These are phyloP conservation scores for Cicer chorassanicum DNA, from an alignment of 306 rosid species.

Conservation along the genomic window DNA sequence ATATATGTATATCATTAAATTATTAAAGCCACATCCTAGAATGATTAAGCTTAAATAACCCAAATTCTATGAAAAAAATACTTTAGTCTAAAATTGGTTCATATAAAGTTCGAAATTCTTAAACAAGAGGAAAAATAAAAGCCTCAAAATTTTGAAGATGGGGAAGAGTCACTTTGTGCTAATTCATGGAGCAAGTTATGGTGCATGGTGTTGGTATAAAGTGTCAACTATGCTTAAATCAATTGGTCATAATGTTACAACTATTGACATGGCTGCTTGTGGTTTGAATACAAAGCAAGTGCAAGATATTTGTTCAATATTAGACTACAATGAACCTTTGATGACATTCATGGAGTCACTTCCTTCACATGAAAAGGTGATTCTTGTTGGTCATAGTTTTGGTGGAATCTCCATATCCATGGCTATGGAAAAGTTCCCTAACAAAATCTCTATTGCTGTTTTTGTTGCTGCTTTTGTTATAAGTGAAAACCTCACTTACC, in stretches of 20 bases:
- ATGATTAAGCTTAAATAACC: no score
- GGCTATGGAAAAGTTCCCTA: conserved; percentile 62
- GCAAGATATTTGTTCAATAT: conserved; percentile 46
- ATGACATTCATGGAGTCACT: conserved; percentile 49
- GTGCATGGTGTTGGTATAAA: conserved; percentile 72
- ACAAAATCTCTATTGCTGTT: conserved; percentile 50
- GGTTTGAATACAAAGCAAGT: conserved; percentile 55
- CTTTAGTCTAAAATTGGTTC: no score
- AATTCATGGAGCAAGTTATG: conserved; percentile 59
- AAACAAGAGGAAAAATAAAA: no score
- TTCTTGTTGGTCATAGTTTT: conserved; percentile 61
- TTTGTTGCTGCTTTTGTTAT: conserved; percentile 55
- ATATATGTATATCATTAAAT: no score
- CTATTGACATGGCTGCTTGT: conserved; percentile 54
- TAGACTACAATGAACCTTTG: conserved; percentile 51
- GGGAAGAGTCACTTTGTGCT: conserved; percentile 50
- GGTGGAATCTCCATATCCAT: conserved; percentile 51
- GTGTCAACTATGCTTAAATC: conserved; percentile 45
- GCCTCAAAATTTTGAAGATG: no score
- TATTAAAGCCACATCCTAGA: no score
- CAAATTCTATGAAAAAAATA: no score
- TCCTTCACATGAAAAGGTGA: conserved; percentile 42
- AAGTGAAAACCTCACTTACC: conserved; percentile 23
- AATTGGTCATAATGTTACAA: conserved; percentile 51
- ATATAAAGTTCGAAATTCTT: no score